Evolutionary conservation across 2,329 filamentous ascomycete species (phyloP).

Genomic region (Sporothrix euskadiensis): DNA sequence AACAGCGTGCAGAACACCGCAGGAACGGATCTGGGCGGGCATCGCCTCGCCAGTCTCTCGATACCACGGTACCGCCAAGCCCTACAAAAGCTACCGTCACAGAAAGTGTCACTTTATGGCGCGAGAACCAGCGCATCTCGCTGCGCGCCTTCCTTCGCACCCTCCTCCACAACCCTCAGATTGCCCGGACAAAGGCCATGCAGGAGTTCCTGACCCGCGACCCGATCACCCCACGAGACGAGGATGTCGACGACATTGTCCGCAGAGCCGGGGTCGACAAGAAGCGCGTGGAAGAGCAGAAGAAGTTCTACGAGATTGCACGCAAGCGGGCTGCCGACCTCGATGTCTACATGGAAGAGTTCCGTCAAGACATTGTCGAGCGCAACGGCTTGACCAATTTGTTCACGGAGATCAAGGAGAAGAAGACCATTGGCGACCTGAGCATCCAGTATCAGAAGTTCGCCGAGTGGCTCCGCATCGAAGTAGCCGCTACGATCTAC

Average conservation of each 20-base stretch:
- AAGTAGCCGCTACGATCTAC: slow-evolving; percentile 94
- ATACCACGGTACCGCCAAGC: slow-evolving; percentile 41
- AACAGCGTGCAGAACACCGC: slow-evolving; percentile 33
- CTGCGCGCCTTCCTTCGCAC: slow-evolving; percentile 87
- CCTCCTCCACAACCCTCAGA: slow-evolving; percentile 78
- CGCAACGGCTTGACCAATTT: slow-evolving; percentile 84
- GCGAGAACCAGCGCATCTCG: slow-evolving; percentile 89
- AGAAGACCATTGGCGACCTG: slow-evolving; percentile 81
- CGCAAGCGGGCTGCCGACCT: slow-evolving; percentile 85
- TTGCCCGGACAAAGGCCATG: slow-evolving; percentile 81
- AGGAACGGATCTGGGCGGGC: slow-evolving; percentile 39
- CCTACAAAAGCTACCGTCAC: slow-evolving; percentile 36
- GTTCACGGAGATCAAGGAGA: slow-evolving; percentile 89
- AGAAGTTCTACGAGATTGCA: slow-evolving; percentile 92
- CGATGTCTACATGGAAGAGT: slow-evolving; percentile 97
- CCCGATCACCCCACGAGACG: slow-evolving; percentile 73
- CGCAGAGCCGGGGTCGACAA: slow-evolving; percentile 80
- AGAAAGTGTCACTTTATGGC: slow-evolving; percentile 62
- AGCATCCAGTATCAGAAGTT: slow-evolving; percentile 98
- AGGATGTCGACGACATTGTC: slow-evolving; percentile 79
- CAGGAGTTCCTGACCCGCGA: slow-evolving; percentile 75
- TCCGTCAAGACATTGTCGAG: slow-evolving; percentile 67
- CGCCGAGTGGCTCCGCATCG: slow-evolving; percentile 95
- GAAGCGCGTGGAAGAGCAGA: slow-evolving; percentile 87
- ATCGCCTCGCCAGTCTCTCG: slow-evolving; percentile 50